Evolutionary conservation across 257 asterid species (phyloP).

Genomic region (Solanum peruvianum): DNA sequence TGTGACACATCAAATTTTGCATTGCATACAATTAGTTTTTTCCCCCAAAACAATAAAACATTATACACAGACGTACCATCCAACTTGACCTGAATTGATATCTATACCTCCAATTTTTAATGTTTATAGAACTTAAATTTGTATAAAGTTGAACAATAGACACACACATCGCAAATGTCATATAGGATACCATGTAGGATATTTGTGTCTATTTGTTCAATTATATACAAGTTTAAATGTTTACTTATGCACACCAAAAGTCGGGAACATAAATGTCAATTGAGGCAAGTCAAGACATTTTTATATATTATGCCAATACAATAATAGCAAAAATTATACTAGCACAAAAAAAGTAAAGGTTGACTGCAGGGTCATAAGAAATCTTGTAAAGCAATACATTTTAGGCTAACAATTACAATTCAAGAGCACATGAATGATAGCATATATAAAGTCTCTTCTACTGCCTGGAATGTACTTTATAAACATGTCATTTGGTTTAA

Average conservation of each 20-base stretch:
- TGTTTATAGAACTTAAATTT: too few relatives aligned
- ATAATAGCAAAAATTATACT: background rate
- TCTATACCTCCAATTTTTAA: too few relatives aligned
- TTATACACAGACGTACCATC: too few relatives aligned
- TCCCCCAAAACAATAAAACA: too few relatives aligned
- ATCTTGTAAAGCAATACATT: background rate
- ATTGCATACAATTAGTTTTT: background rate
- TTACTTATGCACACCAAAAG: background rate
- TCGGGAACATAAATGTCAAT: background rate
- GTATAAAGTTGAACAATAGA: background rate
- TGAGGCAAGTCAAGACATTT: background rate
- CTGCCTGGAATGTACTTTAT: background rate
- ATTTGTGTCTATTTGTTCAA: background rate
- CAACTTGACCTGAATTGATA: too few relatives aligned
- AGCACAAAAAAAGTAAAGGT: background rate
- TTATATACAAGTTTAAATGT: too few relatives aligned
- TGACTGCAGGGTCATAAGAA: background rate
- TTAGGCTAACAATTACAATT: background rate
- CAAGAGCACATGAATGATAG: background rate
- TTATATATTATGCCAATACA: too few relatives aligned
- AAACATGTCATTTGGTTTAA: background rate
- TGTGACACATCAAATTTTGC: background rate
- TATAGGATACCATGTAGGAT: too few relatives aligned
- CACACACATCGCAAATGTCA: background rate
- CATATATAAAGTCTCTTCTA: background rate